Conservation (phyloP, 352 stramenopile species). For the Pythium biforme region DNA sequence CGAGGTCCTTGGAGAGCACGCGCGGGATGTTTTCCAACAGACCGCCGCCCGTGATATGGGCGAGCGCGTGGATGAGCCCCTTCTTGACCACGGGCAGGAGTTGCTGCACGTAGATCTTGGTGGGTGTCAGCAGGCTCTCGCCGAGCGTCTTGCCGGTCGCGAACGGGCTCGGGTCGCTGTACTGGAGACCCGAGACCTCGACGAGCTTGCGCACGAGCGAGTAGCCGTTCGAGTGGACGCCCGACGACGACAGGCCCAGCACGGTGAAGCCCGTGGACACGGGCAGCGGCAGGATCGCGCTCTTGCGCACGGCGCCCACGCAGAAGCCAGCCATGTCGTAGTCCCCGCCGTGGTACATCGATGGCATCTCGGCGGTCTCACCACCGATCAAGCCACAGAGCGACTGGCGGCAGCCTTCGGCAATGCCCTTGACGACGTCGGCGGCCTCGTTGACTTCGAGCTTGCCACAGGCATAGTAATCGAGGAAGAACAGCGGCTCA, state of each 20-base stretch:
- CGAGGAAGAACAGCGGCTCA: slow-evolving; percentile 99
- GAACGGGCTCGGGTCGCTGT: slow-evolving; percentile 79
- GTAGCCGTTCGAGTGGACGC: slow-evolving; percentile 99
- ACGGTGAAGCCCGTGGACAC: slow-evolving; percentile 91
- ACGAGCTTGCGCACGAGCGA: slow-evolving; percentile 97
- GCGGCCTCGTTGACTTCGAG: slow-evolving; percentile 94
- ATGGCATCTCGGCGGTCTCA: slow-evolving; percentile 99
- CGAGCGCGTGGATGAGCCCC: slow-evolving; percentile 89
- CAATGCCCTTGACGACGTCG: slow-evolving; percentile 96
- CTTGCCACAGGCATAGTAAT: slow-evolving; percentile 99
- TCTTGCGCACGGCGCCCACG: slow-evolving; percentile 94
- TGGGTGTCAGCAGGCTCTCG: slow-evolving; percentile 95
- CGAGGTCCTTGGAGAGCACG: slow-evolving; percentile 91
- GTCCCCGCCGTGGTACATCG: slow-evolving; percentile 97
- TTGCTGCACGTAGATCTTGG: slow-evolving; percentile 97
- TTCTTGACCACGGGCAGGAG: slow-evolving; percentile 80
- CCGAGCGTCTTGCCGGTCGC: slow-evolving; percentile 86
- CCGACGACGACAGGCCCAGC: slow-evolving; percentile 94
- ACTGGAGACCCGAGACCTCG: slow-evolving; percentile 85
- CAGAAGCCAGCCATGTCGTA: slow-evolving; percentile 99
- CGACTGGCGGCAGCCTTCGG: slow-evolving; percentile 95
- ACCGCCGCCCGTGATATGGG: slow-evolving; percentile 98
- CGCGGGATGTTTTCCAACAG: slow-evolving; percentile 98
- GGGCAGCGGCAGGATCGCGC: slow-evolving; percentile 83
- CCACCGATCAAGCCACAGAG: slow-evolving; percentile 95